Conservation (phyloP, 257 asterid genomes). For the Gentiana dahurica region DNA sequence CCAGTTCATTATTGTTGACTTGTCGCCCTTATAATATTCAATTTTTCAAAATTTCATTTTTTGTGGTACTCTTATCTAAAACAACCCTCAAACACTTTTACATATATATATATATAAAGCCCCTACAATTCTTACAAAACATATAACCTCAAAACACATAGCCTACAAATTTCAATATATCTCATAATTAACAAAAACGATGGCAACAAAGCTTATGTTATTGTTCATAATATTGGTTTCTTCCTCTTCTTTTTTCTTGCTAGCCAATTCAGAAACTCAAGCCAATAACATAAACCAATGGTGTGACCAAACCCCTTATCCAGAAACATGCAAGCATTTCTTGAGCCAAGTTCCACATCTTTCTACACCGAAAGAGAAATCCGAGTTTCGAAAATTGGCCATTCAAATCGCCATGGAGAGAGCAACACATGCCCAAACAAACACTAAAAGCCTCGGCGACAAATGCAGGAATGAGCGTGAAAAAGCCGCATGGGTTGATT, state of each 20-base stretch:
- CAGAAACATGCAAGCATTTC: conserved; percentile 51
- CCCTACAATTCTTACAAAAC: no score
- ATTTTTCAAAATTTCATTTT: no score
- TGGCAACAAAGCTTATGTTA: conserved; percentile 14
- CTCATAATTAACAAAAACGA: background rate
- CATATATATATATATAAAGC: no score
- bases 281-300: conserved; percentile 21
- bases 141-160: no score
- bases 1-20: no score
- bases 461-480: conserved; percentile 40
- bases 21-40: no score
- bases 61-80: no score
- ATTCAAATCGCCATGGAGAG: conserved; percentile 37
- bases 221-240: conserved; percentile 16
- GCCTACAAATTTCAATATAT: no score
- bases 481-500: conserved; percentile 67
- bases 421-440: conserved; percentile 27
- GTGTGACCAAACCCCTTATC: conserved; percentile 73
- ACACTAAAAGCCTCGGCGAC: conserved; percentile 30
- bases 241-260: conserved; percentile 13
- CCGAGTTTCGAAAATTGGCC: conserved; percentile 41
- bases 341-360: conserved; percentile 15
- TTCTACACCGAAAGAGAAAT: conserved; percentile 21
- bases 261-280: conserved; percentile 9
- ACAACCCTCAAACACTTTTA: no score